Evolutionary conservation across 2,329 filamentous ascomycete genomes (phyloP), one percentile per base, ranked within the genome.

Genomic region (Elsinoe ampelina): DNA sequence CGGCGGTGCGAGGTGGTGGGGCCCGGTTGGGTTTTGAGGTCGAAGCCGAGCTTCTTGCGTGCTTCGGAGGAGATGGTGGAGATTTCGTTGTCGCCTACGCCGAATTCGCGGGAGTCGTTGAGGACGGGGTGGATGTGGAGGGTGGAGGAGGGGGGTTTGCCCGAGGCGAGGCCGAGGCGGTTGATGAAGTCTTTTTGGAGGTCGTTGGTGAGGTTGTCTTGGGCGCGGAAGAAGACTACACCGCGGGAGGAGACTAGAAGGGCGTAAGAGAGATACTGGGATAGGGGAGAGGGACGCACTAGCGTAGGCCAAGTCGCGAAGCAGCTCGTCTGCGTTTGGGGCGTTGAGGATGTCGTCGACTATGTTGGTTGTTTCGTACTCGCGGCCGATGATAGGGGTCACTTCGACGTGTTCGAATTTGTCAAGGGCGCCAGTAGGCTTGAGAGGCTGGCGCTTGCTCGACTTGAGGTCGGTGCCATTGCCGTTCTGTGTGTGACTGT

Each of bases 91-190:
- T 72, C 71, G 10, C 65, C 64, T 11, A 63, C 67, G 56, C 71
- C 70, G 20, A 70, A 69, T 59, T 72, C 69, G 58, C 65, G 65
- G n/a, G 80, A 68, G 70, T 73, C 63, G 60, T 73, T 72, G 13
- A 71, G 64, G 26, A 84, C 66, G 0, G 82, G 82, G 62, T 84
- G 81, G 43, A 84, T 81, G 63, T 85, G 82, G 8, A 84, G 70
- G 20, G 73, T 74, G 0, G 80, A 82, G 0, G 75, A 77, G 0
- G 68, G 63, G 0, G 81, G 81, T 58, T 81, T 81, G 57, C 80
- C 80, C 0, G 78, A 45, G 13, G 57, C 39, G 39, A 58, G 41
- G 10, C 82, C 82, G 0, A 85, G 75, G 35, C 74, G 70, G 57
- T 80, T 76, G 45, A 73, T 72, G 12, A 81, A 72, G 15, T 74